Base-by-base conservation (phyloP, 768 basidiomycete species). In the Tulasnella sp. region DNA sequence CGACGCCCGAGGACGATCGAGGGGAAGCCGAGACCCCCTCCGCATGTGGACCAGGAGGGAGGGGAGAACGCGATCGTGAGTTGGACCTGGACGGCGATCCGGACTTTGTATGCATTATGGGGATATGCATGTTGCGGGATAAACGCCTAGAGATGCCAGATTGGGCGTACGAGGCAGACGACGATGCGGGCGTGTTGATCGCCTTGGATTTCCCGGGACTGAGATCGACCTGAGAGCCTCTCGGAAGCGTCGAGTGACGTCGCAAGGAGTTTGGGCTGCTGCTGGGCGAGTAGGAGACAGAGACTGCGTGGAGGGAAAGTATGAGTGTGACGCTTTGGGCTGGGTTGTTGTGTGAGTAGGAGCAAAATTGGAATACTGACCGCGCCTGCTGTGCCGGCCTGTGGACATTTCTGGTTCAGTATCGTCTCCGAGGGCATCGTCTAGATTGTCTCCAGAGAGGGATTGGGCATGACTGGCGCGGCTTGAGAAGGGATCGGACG, bases 31-130 rank as follows among this genome's bases (percentile, higher is more conserved):
- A 32, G 27, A 58, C 35, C 27, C 31, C 32, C 6, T 9, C 7
- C 6, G 25, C 17, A n/a, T n/a, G n/a, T n/a, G n/a, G n/a, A n/a
- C n/a, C n/a, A n/a, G 48, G 48, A 46, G 91, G 91, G 52, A 96
- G 75, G 1, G 92, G 93, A 0, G 96, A 97, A 39, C 92, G 80
- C 4, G 94, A 98, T 43, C 93, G 83, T 54, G 94, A 97, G 17
- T 86, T 91, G 7, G 92, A 96, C 32, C 94, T 85, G 19, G 94
- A 98, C 66, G 84, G 87, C 62, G 84, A 82, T 29, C 79, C 82
- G 54, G 89, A 90, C 53, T 73, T 81, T 48, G 79, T 72, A 17
- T 81, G 75, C 31, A 51, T 49, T 14, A 59, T 43, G 32, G 63
- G 59, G 21, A 60, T 49, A 34, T 49, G 62, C 62, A 61, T 50